These are phyloP conservation scores for Hanseniaspora hatyaiensis DNA, from an alignment of 805 yeast species.

Conservation along the genomic window DNA sequence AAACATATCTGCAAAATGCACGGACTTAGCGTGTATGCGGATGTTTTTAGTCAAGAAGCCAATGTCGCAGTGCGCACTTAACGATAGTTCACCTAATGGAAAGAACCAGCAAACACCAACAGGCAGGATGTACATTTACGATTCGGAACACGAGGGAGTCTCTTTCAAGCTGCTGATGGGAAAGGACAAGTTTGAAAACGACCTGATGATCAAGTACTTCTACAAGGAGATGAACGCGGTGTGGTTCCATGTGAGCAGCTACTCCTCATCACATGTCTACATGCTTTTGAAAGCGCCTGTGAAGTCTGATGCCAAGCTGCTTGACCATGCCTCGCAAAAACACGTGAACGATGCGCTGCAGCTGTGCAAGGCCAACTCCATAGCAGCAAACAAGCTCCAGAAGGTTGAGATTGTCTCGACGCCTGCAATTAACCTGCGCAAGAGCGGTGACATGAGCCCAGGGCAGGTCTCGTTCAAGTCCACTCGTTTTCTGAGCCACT, in stretches of 20 bases:
- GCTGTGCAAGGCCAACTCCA: constrained; percentile 64
- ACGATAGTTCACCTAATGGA: neutral
- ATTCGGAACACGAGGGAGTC: constrained; percentile 21
- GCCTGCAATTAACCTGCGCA: constrained; percentile 58
- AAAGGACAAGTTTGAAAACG: constrained; percentile 61
- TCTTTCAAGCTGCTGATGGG: constrained; percentile 41
- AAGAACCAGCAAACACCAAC: neutral
- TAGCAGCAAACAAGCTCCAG: constrained; percentile 59
- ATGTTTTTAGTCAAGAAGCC: too few relatives aligned
- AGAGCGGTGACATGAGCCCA: constrained; percentile 59
- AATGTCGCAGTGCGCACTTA: too few relatives aligned
- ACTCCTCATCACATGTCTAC: constrained; percentile 69
- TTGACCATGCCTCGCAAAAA: constrained; percentile 41
- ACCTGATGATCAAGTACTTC: constrained; percentile 48
- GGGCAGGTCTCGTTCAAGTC: constrained; percentile 71
- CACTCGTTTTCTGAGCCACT: constrained; percentile 40
- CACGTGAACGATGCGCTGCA: constrained; percentile 52
- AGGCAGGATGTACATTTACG: constrained; percentile 23
- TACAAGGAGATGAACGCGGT: constrained; percentile 43
- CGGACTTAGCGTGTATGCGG: too few relatives aligned
- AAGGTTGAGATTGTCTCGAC: constrained; percentile 60
- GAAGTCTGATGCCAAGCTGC: constrained; percentile 32
- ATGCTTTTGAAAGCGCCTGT: constrained; percentile 36
- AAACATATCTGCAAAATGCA: too few relatives aligned
- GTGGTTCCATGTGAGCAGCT: constrained; percentile 74